Evolutionary conservation across 2,329 filamentous ascomycete species (phyloP), one percentile per base, ranked within the genome.

Genomic region (Fusarium cicatricum): DNA sequence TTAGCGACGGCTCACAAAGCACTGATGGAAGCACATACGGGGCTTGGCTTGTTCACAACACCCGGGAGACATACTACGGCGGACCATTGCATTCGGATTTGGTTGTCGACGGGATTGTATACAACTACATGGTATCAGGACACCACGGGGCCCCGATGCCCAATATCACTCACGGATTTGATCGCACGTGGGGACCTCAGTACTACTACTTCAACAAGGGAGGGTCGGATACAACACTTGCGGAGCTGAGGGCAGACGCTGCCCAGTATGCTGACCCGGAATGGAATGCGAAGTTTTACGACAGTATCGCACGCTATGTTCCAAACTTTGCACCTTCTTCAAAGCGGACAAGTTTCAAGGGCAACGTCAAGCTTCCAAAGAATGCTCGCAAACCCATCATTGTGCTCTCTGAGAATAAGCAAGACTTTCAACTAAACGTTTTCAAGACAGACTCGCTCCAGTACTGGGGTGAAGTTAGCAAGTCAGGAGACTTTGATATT

Each of bases 31-130:
- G 76, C 1, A 82, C 81, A 0, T 87, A 80, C 55, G 84, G 85
- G 2, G 81, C 82, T 1, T 87, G 84, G 84, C 70, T 87, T 5
- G 82, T 87, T 2, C 83, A 85, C 78, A 87, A 86, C 60, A 86
- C 82, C 0, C 81, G 79, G 45, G 85, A 87, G 45, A 85, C 83
- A 1, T 86, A 86, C 58, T 86, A 82, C 55, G 82, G 82, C 2
- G 85, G 85, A 0, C 85, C 85, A 0, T 70, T 84, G 1, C 84
- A 87, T 68, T 86, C 84, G 0, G 85, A 88, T 58, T 73, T 88
- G 4, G 80, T 80, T 0, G 85, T 87, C 0, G 85, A 88, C 53
- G 85, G 85, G 0, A 87, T 87, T 28, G 80, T 88, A 0, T 87
- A 88, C 64, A 86, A 88, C 59, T 88, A 88, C 62, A 80, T 70